Evolutionary conservation across 1,284 basidiomycete genomes (phyloP).

Genomic region (Apiotrichum akiyoshidainum): DNA sequence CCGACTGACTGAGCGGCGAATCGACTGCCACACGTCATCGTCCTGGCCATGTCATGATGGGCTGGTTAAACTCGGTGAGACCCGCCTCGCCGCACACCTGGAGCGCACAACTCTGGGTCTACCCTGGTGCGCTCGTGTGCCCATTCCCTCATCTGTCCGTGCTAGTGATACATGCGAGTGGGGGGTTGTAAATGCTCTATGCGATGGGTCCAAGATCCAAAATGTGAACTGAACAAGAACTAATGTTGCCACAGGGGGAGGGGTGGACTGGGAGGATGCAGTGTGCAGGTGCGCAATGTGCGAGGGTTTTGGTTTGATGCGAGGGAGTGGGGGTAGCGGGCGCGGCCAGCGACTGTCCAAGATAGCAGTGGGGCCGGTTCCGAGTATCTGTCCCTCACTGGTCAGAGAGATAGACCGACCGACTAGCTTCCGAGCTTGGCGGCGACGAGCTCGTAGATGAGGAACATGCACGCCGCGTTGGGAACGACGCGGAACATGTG

Average conservation of each 20-base stretch:
- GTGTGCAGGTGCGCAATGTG: too few relatives aligned
- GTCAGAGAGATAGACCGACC: neutral
- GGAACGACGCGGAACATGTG: constrained; percentile 96
- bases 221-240: too few relatives aligned
- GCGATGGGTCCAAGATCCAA: neutral
- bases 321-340: too few relatives aligned
- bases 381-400: neutral
- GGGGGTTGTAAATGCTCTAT: constrained; percentile 12
- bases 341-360: too few relatives aligned
- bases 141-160: neutral
- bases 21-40: too few relatives aligned
- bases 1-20: too few relatives aligned
- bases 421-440: constrained; percentile 31
- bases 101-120: neutral
- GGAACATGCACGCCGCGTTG: constrained; percentile 91
- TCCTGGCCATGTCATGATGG: too few relatives aligned
- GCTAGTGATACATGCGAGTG: constrained; percentile 23
- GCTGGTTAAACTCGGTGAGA: too few relatives aligned
- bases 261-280: too few relatives aligned
- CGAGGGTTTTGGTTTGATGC: too few relatives aligned
- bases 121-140: neutral
- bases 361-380: neutral
- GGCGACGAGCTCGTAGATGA: constrained; percentile 52
- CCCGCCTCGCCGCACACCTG: too few relatives aligned
- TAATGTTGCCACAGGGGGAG: too few relatives aligned